Conservation (phyloP, 2,329 filamentous ascomycete genomes). For the Mycogone perniciosa region DNA sequence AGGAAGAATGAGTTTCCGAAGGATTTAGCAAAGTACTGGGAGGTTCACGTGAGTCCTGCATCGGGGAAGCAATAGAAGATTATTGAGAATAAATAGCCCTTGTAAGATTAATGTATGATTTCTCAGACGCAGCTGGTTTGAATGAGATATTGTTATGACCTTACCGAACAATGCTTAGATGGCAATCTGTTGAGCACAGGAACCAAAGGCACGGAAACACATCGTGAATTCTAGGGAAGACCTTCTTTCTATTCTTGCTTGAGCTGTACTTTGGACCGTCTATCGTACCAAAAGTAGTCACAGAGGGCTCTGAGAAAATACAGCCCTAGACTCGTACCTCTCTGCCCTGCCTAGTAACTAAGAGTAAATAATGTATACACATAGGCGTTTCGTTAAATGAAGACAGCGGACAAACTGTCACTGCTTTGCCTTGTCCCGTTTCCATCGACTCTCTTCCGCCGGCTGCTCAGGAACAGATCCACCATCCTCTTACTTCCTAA, state of each 20-base stretch:
- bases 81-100: background rate
- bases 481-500: conserved; percentile 47
- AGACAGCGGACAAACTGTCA: conserved; percentile 25
- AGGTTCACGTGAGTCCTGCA: conserved; percentile 35
- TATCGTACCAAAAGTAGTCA: too few species aligned
- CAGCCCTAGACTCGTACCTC: background rate
- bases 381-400: conserved; percentile 20
- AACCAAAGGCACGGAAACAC: too few species aligned
- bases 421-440: conserved; percentile 20
- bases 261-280: too few species aligned
- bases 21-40: conserved; percentile 33
- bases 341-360: background rate
- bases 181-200: background rate
- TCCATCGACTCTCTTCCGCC: conserved; percentile 36
- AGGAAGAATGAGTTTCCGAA: conserved; percentile 26
- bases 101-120: background rate
- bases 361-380: background rate
- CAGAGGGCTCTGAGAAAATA: too few species aligned
- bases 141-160: background rate
- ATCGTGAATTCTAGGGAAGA: too few species aligned
- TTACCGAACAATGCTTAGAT: background rate
- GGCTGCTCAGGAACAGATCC: conserved; percentile 46
- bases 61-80: background rate
- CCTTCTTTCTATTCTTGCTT: too few species aligned
- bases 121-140: background rate